phyloP scores from a whole-genome alignment of 257 asterid species.

The Solanum phureja region DNA sequence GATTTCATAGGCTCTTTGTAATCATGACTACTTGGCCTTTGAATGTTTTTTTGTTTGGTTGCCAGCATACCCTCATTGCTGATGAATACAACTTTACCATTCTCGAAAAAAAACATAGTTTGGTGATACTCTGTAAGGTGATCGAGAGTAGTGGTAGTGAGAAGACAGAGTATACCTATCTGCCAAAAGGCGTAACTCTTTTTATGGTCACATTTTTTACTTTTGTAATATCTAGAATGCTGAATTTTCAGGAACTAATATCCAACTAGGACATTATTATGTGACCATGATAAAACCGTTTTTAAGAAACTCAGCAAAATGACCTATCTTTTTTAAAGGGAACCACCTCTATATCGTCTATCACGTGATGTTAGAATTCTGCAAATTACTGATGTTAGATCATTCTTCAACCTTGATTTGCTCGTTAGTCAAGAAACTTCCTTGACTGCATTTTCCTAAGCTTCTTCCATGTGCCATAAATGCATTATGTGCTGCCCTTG shows the following conservation, averaged over 20 bases:
- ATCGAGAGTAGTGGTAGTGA: neutral
- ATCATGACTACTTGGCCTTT: too few species aligned
- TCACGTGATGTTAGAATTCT: neutral
- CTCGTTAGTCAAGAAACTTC: constrained; percentile 13
- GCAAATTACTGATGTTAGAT: neutral
- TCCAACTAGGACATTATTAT: neutral
- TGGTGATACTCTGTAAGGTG: neutral
- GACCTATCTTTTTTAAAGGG: neutral
- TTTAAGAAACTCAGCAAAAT: neutral
- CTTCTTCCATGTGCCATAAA: constrained; percentile 95
- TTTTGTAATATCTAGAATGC: neutral
- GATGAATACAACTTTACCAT: too few species aligned
- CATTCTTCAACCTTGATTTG: neutral
- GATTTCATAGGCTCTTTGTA: too few species aligned
- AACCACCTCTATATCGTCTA: neutral
- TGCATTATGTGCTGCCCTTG: constrained; percentile 89
- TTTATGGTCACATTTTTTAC: neutral
- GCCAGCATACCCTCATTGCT: too few species aligned
- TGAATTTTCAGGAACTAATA: neutral
- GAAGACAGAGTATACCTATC: neutral
- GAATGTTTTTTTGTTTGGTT: too few species aligned
- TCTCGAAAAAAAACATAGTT: neutral
- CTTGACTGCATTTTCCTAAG: constrained; percentile 52
- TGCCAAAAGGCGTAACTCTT: neutral
- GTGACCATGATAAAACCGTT: neutral